Evolutionary conservation across 352 stramenopile genomes (phyloP).

Genomic region (Phytopythium ostracodes): DNA sequence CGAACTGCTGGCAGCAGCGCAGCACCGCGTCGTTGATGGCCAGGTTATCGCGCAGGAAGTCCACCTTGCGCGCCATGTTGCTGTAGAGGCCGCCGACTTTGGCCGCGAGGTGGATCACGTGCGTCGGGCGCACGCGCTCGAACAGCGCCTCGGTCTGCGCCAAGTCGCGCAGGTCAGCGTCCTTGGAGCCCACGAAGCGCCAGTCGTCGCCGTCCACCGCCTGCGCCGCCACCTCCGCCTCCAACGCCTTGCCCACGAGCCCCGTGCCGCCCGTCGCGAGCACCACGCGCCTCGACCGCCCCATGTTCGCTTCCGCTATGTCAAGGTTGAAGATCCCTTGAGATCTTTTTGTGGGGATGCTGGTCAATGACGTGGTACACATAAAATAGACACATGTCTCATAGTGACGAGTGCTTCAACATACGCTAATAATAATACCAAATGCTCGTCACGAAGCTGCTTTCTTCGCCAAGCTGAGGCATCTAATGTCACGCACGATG

Average conservation of each 20-base stretch:
- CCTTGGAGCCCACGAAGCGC: constrained; percentile 92
- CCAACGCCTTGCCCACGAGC: constrained; percentile 87
- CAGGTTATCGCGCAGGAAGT: constrained; percentile 99
- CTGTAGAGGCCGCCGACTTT: constrained; percentile 89
- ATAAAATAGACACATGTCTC: not conserved
- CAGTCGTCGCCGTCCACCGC: constrained; percentile 62
- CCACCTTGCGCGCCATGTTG: constrained; percentile 90
- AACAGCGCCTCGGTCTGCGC: constrained; percentile 91
- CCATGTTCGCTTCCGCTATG: not conserved
- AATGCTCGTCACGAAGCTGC: no score
- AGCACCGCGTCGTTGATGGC: constrained; percentile 99
- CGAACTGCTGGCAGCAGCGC: constrained; percentile 88
- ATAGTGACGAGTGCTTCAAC: not conserved
- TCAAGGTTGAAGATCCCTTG: not conserved
- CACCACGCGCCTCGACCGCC: constrained; percentile 39
- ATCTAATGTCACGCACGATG: not conserved
- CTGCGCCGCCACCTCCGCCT: constrained; percentile 37
- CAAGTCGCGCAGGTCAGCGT: constrained; percentile 91
- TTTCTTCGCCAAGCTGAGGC: not conserved
- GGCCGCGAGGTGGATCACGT: constrained; percentile 98
- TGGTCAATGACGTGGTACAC: not conserved
- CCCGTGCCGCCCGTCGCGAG: constrained; percentile 96
- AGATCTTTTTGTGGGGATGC: not conserved
- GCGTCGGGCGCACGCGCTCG: constrained; percentile 90
- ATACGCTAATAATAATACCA: no score